These are phyloP conservation scores for Astrocystis sublimbata DNA, from an alignment of 495 filamentous ascomycete genomes.

Conservation along the genomic window DNA sequence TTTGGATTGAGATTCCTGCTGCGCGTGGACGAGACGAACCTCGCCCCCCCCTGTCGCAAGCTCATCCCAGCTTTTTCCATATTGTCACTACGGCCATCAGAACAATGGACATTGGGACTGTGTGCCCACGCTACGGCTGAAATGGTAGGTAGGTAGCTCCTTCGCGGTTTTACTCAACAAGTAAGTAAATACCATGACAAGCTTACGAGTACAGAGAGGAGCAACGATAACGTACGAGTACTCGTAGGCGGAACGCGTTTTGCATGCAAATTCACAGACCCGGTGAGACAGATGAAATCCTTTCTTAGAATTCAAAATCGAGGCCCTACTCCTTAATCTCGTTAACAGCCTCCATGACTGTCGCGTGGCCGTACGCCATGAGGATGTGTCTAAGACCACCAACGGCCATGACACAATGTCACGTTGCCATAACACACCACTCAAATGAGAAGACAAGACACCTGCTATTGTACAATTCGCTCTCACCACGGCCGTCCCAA, in stretches of 20 bases:
- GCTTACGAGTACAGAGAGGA: not conserved
- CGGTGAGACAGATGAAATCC: constrained; percentile 12
- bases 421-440: not conserved
- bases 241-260: not conserved
- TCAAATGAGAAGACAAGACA: not conserved
- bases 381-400: not conserved
- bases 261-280: not conserved
- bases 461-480: not conserved
- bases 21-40: not conserved
- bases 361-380: not conserved
- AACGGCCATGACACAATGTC: not conserved
- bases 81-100: no score
- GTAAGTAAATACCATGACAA: not conserved
- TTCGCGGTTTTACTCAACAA: not conserved
- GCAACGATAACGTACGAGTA: not conserved
- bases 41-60: no score
- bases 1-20: no score
- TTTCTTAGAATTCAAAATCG: constrained; percentile 10
- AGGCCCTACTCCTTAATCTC: constrained; percentile 9
- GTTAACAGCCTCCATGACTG: not conserved
- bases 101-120: not conserved
- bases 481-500: not conserved
- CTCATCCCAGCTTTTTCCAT: no score
- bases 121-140: not conserved
- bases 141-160: not conserved